Base-by-base conservation (phyloP, 208 protist genomes). In the Leishmania amazonensis region DNA sequence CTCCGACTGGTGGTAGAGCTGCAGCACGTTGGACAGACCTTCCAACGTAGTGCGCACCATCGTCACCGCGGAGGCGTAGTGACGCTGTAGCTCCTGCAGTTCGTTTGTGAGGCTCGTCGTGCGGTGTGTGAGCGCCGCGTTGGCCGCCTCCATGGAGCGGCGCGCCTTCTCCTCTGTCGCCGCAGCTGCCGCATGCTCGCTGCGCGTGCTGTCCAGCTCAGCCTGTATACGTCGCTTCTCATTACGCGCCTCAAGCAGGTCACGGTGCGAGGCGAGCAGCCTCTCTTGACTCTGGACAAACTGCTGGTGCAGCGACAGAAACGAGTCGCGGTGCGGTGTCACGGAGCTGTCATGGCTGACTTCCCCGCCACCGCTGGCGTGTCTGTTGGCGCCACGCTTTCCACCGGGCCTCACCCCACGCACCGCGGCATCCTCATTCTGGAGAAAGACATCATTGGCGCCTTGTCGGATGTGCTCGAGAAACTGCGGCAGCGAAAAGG, bases 1-100 rank as follows among this genome's bases (percentile, higher is more conserved):
- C 65, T 81, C 81, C 62, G 92, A 91, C 60, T 78, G 79, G 35
- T 88, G 87, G 53, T 92, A 83, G 31, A 95, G 84, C 54, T 85
- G 71, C 40, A 90, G 79, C 57, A 92, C 75, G 65, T 76, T 84
- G 49, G 53, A 64, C 35, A 95, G 81, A 6, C 85, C 88, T 7
- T 85, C 79, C 62, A 90, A 76, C 38, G 90, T 73, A 15, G 89
- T 89, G 67, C 90, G 78, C 70, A 87, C 80, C 84, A 96, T 90
- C 31, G 31, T 35, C 17, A 91, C 80, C 2, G 87, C 76, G 9
- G 78, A 81, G 28, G 88, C 65, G 81, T 94, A 91, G 73, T 90
- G 82, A 53, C 82, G 81, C 42, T 85, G 83, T 62, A 96, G 75
- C 76, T 79, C 77, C 57, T 85, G 45, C 74, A 89, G 76, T 71